Evolutionary conservation across 768 basidiomycete species (phyloP), one percentile per base, ranked within the genome.

Genomic region (Hortiboletus campestris): DNA sequence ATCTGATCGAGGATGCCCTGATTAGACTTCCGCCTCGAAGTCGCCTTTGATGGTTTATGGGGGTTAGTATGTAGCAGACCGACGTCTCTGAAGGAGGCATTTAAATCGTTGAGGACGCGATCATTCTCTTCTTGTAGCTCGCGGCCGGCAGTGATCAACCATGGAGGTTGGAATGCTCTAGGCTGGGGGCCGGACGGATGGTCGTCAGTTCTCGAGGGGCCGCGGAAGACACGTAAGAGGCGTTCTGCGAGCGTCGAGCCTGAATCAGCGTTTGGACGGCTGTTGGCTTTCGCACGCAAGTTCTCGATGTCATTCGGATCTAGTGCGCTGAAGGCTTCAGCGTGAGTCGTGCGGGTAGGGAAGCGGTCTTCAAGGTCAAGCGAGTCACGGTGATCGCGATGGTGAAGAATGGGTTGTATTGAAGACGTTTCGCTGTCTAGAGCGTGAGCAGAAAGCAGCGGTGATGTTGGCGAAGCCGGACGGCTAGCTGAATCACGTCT

Each of bases 11-110:
- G 82, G 57, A 88, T 75, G 55, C 81, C 78, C 6, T 65, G 56
- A 10, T 28, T 46, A 20, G 50, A 25, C 51, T 43, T 68, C 19
- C 56, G 64, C 57, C 57, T 68, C 45, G 53, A 61, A 60, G 49
- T 22, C 38, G 40, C 12, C 48, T 57, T 62, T 53, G 55, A 60
- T 12, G 69, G 60, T 55, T 70, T 74, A 54, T 71, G 74, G 31
- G 72, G 74, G 14, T 70, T 77, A 2, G 85, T 79, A 17, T 89
- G 89, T 17, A 92, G 69, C 16, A 93, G 68, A 5, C 90, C 90
- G 25, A 91, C 90, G 50, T 88, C 88, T 68, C 84, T 84, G 75
- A 93, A 92, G 4, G 88, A 89, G 56, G 80, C 80, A 57, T 85
- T 85, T 28, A 93, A 71, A 59, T 84, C 86, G 52, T 82, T 80